These are phyloP conservation scores for Orbilia quercus DNA, from an alignment of 2,329 filamentous ascomycete species.

Conservation along the genomic window DNA sequence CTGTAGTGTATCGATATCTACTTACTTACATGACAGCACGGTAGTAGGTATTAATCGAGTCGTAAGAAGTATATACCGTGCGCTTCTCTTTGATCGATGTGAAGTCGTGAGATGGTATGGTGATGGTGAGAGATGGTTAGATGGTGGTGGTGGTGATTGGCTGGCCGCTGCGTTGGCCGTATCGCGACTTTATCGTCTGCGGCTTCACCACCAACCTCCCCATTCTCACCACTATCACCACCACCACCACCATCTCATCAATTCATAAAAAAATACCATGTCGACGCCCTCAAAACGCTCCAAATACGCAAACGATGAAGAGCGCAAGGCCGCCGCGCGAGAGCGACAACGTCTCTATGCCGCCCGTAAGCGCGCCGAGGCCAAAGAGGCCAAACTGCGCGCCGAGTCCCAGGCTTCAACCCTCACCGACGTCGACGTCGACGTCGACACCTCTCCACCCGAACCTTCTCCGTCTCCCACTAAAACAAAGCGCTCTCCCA, in stretches of 20 bases:
- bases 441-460: too few species aligned
- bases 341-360: conserved; percentile 49
- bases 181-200: too few species aligned
- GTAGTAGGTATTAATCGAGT: too few species aligned
- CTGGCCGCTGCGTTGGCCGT: too few species aligned
- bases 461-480: conserved; percentile 9
- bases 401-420: conserved; percentile 10
- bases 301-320: conserved; percentile 53
- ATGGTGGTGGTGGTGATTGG: too few species aligned
- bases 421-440: neutral
- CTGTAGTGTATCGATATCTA: too few species aligned
- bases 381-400: conserved; percentile 47
- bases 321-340: conserved; percentile 53
- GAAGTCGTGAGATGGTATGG: too few species aligned
- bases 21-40: too few species aligned
- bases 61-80: too few species aligned
- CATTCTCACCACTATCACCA: neutral
- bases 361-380: conserved; percentile 50
- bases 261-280: conserved; percentile 22
- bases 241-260: neutral
- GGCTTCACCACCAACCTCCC: neutral
- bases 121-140: too few species aligned
- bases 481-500: conserved; percentile 24
- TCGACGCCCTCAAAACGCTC: conserved; percentile 37
- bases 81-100: too few species aligned